Conservation (phyloP, 106 monocot genomes). For the Phalaenopsis equestris region DNA sequence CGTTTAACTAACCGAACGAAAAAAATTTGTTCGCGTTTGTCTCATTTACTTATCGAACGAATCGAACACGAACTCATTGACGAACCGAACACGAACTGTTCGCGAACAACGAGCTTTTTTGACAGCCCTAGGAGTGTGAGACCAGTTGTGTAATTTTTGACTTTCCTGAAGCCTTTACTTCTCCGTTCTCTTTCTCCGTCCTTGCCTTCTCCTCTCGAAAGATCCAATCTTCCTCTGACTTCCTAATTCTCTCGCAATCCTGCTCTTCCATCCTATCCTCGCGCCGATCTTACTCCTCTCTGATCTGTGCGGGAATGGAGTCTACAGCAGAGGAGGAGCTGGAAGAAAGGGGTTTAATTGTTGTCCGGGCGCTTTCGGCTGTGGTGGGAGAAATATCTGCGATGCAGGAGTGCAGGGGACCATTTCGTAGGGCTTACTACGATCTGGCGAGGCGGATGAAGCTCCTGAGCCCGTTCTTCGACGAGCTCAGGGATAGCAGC, state of each 20-base stretch:
- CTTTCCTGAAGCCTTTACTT: not conserved
- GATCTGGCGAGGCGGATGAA: slow-evolving; percentile 62
- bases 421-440: slow-evolving; percentile 41
- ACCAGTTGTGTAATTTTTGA: not conserved
- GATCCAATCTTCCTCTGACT: not conserved
- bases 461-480: slow-evolving; percentile 73
- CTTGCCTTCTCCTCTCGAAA: not conserved
- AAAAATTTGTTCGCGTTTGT: no score
- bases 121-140: no score
- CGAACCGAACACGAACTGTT: no score
- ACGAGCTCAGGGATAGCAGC: slow-evolving; percentile 54
- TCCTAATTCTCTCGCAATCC: not conserved
- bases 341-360: slow-evolving; percentile 5
- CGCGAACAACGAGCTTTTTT: no score
- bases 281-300: not conserved
- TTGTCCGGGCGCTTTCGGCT: slow-evolving; percentile 22
- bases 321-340: slow-evolving; percentile 1
- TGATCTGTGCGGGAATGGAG: not conserved
- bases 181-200: not conserved
- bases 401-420: slow-evolving; percentile 68
- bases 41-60: no score
- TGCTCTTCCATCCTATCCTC: not conserved
- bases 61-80: no score
- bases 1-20: no score
- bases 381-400: slow-evolving; percentile 42